Evolutionary conservation across 2,329 filamentous ascomycete genomes (phyloP).

Genomic region (Pseudonectria buxi): DNA sequence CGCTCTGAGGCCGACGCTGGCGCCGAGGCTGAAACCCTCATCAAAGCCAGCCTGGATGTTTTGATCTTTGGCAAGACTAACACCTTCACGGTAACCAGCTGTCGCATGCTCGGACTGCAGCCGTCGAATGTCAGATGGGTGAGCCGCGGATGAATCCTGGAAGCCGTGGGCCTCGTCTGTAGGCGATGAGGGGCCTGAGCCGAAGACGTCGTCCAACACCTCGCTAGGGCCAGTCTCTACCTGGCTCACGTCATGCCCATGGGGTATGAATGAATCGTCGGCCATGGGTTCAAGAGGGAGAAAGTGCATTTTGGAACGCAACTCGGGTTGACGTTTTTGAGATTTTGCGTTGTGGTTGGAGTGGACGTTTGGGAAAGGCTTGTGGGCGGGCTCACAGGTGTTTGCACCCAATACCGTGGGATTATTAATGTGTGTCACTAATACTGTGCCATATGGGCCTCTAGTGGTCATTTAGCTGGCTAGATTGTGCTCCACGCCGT

Average conservation of each 20-base stretch:
- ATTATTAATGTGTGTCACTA: no score
- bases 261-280: slow-evolving; percentile 21
- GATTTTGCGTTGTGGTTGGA: no score
- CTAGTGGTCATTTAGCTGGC: no score
- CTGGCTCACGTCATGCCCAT: slow-evolving; percentile 11
- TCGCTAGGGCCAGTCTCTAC: slow-evolving; percentile 13
- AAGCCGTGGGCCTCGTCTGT: slow-evolving; percentile 6
- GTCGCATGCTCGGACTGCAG: slow-evolving; percentile 73
- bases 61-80: slow-evolving; percentile 65
- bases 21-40: slow-evolving; percentile 79
- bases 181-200: slow-evolving; percentile 19
- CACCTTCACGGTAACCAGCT: slow-evolving; percentile 84
- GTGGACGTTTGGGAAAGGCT: no score
- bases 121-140: slow-evolving; percentile 61
- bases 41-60: slow-evolving; percentile 87
- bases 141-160: slow-evolving; percentile 14
- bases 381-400: no score
- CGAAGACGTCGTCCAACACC: slow-evolving; percentile 32
- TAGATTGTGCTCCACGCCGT: no score
- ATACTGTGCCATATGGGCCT: no score
- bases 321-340: no score
- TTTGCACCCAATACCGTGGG: no score
- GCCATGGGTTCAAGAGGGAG: slow-evolving; percentile 24
- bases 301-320: slow-evolving; percentile 24
- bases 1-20: slow-evolving; percentile 65